Conservation (phyloP, 2,329 filamentous ascomycete species). For the Penicillium sclerotiorum region DNA sequence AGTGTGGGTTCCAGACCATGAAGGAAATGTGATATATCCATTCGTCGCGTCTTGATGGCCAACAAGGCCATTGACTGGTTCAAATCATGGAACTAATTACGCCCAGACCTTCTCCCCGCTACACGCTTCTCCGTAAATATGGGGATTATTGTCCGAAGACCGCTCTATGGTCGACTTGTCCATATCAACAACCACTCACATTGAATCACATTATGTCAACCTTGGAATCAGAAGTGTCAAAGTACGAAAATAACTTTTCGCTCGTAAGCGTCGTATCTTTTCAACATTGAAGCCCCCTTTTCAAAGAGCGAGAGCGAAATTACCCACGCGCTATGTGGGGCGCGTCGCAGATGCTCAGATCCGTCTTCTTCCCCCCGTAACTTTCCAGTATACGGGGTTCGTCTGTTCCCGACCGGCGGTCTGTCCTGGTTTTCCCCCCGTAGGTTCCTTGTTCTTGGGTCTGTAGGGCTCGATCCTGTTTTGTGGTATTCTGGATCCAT, state of each 20-base stretch:
- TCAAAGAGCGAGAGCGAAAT: no score
- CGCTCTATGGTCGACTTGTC: no score
- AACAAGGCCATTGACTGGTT: no score
- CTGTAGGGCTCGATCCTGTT: background rate
- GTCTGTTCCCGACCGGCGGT: constrained; percentile 20
- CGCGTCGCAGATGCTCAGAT: constrained; percentile 11
- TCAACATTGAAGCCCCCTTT: no score
- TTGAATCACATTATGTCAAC: no score
- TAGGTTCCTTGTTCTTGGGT: background rate
- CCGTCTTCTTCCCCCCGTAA: constrained; percentile 23
- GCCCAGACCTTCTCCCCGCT: background rate
- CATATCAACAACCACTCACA: no score
- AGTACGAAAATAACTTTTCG: no score
- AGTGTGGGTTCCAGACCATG: background rate
- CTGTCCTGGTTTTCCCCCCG: constrained; percentile 2
- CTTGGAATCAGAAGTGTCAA: no score
- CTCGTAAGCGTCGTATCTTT: no score
- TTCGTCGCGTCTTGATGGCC: background rate
- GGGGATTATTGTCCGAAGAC: constrained; percentile 1
- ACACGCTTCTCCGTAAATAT: no score
- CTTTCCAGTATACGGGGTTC: constrained; percentile 24
- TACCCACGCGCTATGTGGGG: constrained; percentile 7
- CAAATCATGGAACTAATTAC: no score
- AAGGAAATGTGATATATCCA: constrained; percentile 1
- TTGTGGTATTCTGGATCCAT: no score